phyloP scores from a whole-genome alignment of 768 basidiomycete species.

The Tricholomella constricta region DNA sequence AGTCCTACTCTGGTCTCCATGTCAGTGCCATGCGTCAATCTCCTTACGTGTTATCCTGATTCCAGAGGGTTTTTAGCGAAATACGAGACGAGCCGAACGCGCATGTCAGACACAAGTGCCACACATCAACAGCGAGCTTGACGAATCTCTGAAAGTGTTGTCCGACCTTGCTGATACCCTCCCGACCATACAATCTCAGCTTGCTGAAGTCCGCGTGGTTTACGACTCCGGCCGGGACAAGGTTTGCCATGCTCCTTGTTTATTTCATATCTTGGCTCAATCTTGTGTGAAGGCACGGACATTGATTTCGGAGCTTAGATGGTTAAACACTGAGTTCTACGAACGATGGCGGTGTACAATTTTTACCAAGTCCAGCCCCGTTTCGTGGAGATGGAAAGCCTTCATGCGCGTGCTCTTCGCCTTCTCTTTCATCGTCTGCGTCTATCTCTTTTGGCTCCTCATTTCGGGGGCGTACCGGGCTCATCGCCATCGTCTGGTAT shows the following conservation, averaged over 20 bases:
- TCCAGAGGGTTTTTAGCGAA: slow-evolving; percentile 43
- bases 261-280: slow-evolving; percentile 4
- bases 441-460: slow-evolving; percentile 61
- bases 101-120: slow-evolving; percentile 63
- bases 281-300: slow-evolving; percentile 52
- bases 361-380: slow-evolving; percentile 72
- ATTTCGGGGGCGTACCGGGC: slow-evolving; percentile 70
- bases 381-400: slow-evolving; percentile 70
- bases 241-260: slow-evolving; percentile 36
- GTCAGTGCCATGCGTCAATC: slow-evolving; percentile 35
- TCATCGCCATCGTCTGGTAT: slow-evolving; percentile 72
- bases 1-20: slow-evolving; percentile 61
- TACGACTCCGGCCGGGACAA: slow-evolving; percentile 75
- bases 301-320: slow-evolving; percentile 64
- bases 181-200: slow-evolving; percentile 62
- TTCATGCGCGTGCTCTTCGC: slow-evolving; percentile 63
- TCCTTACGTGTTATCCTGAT: not conserved
- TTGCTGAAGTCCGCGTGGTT: slow-evolving; percentile 59
- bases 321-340: slow-evolving; percentile 80
- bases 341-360: slow-evolving; percentile 75
- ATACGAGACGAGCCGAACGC: slow-evolving; percentile 58
- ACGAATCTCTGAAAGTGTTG: slow-evolving; percentile 60
- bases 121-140: slow-evolving; percentile 59
- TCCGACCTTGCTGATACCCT: slow-evolving; percentile 57
- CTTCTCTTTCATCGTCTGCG: slow-evolving; percentile 55